Evolutionary conservation across 2,329 filamentous ascomycete genomes (phyloP), one percentile per base, ranked within the genome.

Genomic region (Leptographium flavum): DNA sequence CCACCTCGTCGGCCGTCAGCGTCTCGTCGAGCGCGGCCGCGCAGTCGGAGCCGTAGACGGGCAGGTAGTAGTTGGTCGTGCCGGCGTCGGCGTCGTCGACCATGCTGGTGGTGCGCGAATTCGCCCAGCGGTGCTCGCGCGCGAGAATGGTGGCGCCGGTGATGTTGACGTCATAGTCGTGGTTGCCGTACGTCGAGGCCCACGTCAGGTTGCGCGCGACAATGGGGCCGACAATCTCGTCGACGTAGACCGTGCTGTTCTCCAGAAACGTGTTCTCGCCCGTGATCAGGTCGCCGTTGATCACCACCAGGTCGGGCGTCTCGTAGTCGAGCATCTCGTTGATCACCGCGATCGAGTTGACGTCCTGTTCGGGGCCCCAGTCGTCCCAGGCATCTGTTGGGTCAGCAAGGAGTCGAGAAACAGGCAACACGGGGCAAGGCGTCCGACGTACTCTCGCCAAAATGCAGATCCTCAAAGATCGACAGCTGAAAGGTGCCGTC

Each of bases 401-500:
- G 9, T 41, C 27, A 41, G 39, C 39, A 22, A n/a, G n/a, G n/a
- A n/a, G n/a, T n/a, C n/a, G n/a, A n/a, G n/a, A n/a, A n/a, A n/a
- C n/a, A n/a, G n/a, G n/a, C n/a, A n/a, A n/a, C n/a, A n/a, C n/a
- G n/a, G n/a, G n/a, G n/a, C n/a, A n/a, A n/a, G n/a, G n/a, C n/a
- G n/a, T n/a, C n/a, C n/a, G n/a, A 57, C 62, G 52, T 60, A 75
- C 75, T 71, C 59, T 87, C 81, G 10, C 80, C 82, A 55, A 81
- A 82, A 56, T 87, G 81, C 8, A 86, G 60, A 52, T 87, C 82
- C 25, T 75, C 71, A 49, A 87, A 82, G 13, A 86, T 68, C 2
- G 75, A 63, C 28, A 75, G 62, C 43, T 71, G 67, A 51, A 75
- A 74, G 0, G 62, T 67, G 6, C 68, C 69, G 38, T 70, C 63